phyloP scores from a whole-genome alignment of 768 basidiomycete species.

The Brasilioporus rufonigricans region DNA sequence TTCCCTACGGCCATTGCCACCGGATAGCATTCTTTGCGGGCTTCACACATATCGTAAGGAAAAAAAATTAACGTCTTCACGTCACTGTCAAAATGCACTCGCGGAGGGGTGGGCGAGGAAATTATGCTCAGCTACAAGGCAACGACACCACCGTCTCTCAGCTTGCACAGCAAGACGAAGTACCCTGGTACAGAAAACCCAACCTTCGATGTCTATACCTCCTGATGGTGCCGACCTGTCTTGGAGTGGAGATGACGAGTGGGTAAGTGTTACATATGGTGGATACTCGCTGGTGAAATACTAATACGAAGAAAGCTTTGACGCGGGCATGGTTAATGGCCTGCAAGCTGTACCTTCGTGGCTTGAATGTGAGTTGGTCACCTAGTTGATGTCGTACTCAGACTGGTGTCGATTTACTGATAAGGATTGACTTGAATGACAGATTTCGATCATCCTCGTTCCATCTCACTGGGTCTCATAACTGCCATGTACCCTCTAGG shows the following conservation, averaged over 20 bases:
- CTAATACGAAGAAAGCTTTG: constrained; percentile 14
- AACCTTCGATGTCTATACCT: constrained; percentile 57
- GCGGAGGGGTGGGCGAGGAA: not conserved
- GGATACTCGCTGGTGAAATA: not conserved
- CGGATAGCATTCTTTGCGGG: no score
- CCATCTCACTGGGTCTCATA: constrained; percentile 31
- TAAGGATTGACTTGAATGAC: not conserved
- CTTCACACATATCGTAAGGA: no score
- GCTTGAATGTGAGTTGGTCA: constrained; percentile 44
- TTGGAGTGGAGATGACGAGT: constrained; percentile 21
- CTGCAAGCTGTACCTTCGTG: constrained; percentile 58
- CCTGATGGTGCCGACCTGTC: constrained; percentile 45
- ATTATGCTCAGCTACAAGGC: not conserved
- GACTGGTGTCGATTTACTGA: not conserved
- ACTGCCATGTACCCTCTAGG: constrained; percentile 59
- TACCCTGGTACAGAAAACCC: constrained; percentile 61
- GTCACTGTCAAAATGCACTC: constrained; percentile 4
- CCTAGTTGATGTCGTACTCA: not conserved
- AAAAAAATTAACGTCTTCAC: no score
- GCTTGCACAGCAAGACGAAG: constrained; percentile 40
- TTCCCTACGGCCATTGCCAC: no score
- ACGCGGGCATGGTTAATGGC: constrained; percentile 61
- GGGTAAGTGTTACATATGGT: constrained; percentile 7
- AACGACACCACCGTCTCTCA: constrained; percentile 15
- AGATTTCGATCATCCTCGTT: constrained; percentile 58